phyloP scores from a whole-genome alignment of 371 early-diverging fungal species.

The Mucor velutinosus region DNA sequence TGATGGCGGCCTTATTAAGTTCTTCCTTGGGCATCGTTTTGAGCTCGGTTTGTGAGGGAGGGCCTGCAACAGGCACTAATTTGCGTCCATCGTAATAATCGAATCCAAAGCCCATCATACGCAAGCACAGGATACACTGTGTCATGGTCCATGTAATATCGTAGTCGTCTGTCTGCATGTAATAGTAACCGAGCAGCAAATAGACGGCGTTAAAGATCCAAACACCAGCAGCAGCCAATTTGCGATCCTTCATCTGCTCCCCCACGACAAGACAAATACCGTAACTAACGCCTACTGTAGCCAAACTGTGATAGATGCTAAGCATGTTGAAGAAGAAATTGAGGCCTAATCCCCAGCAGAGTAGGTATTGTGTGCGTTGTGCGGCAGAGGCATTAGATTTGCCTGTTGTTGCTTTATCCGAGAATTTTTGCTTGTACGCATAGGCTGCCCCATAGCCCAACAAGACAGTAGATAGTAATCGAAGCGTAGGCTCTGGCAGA shows the following conservation, averaged over 20 bases:
- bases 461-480: conserved; percentile 54
- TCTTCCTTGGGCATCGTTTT: conserved; percentile 10
- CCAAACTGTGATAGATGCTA: conserved; percentile 61
- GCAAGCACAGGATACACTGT: conserved; percentile 72
- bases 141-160: conserved; percentile 76
- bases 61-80: conserved; percentile 12
- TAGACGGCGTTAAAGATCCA: conserved; percentile 69
- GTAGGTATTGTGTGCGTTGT: conserved; percentile 55
- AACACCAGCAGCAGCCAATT: conserved; percentile 43
- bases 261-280: conserved; percentile 41
- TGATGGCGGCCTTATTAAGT: conserved; percentile 3
- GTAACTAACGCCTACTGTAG: conserved; percentile 61
- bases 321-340: conserved; percentile 62
- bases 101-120: conserved; percentile 73
- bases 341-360: conserved; percentile 53
- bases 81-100: conserved; percentile 66
- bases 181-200: conserved; percentile 59
- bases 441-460: conserved; percentile 59
- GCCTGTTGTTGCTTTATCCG: conserved; percentile 21
- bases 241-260: conserved; percentile 39
- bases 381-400: conserved; percentile 30
- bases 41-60: conserved; percentile 5
- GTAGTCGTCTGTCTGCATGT: conserved; percentile 59
- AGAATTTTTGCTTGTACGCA: conserved; percentile 34
- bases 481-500: conserved; percentile 62